A percentile compares a stretch with the other conserved stretches of the same genome.
Conservation (phyloP, 495 filamentous ascomycete genomes). For the Annulohypoxylon moriforme region DNA sequence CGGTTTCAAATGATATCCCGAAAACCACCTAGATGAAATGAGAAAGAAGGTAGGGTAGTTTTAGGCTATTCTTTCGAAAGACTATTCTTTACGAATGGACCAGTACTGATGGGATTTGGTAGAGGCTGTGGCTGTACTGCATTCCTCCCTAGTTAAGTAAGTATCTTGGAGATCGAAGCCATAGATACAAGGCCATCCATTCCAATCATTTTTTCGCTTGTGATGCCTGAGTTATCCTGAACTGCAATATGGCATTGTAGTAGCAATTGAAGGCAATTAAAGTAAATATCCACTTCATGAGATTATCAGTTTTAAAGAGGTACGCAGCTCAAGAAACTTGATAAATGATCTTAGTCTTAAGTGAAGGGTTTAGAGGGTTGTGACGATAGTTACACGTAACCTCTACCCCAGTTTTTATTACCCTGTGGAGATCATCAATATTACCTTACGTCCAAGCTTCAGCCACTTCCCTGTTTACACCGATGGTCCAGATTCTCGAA, state of each 20-base stretch:
- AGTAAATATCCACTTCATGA: background rate
- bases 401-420: background rate
- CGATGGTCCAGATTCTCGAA: background rate
- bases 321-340: background rate
- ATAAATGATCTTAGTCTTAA: background rate
- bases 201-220: too few relatives aligned
- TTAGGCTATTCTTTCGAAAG: too few relatives aligned
- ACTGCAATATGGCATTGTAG: background rate
- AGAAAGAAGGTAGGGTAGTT: too few relatives aligned
- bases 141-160: too few relatives aligned
- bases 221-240: background rate
- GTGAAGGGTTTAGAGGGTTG: background rate
- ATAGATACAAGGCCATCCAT: too few relatives aligned
- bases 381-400: background rate
- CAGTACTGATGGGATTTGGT: too few relatives aligned
- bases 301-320: background rate
- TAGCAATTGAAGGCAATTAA: too few relatives aligned
- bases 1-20: too few relatives aligned
- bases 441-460: background rate
- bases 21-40: too few relatives aligned
- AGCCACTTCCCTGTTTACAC: background rate
- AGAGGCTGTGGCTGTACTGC: too few relatives aligned
- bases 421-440: background rate
- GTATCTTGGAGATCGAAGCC: too few relatives aligned
- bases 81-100: too few relatives aligned